Evolutionary conservation across 345 rosid genomes (phyloP).

Genomic region (Ceriops decandra): DNA sequence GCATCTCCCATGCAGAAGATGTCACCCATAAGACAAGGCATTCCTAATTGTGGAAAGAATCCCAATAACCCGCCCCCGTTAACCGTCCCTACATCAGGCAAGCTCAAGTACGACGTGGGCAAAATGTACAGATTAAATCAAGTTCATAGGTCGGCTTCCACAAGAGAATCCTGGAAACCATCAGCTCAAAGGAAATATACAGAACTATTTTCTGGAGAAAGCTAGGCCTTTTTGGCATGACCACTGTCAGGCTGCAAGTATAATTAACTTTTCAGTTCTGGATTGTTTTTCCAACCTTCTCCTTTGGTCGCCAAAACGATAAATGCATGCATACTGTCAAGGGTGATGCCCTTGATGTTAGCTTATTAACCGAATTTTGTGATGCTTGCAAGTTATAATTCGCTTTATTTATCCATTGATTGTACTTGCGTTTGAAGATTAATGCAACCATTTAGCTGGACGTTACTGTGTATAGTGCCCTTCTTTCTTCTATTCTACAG

Average conservation of each 20-base stretch:
- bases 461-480: no score
- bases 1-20: constrained; percentile 19
- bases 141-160: constrained; percentile 46
- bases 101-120: constrained; percentile 17
- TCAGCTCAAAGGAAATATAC: constrained; percentile 29
- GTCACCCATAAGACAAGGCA: constrained; percentile 20
- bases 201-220: constrained; percentile 29
- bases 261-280: not conserved
- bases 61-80: constrained; percentile 35
- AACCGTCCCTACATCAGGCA: constrained; percentile 27
- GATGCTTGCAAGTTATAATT: no score
- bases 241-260: not conserved
- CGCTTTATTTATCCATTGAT: no score
- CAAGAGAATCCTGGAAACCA: constrained; percentile 45
- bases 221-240: constrained; percentile 20
- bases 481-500: no score
- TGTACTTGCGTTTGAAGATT: no score
- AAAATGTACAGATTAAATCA: constrained; percentile 34
- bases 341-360: no score
- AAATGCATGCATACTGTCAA: no score
- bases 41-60: constrained; percentile 16
- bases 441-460: no score
- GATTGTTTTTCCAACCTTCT: no score
- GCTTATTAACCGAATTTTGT: no score
- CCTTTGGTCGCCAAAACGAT: no score